Percentiles rank a stretch among this genome's conserved stretches.
phyloP scores from a whole-genome alignment of 73 alveolate genomes.

The Symbiodinium pilosum region DNA sequence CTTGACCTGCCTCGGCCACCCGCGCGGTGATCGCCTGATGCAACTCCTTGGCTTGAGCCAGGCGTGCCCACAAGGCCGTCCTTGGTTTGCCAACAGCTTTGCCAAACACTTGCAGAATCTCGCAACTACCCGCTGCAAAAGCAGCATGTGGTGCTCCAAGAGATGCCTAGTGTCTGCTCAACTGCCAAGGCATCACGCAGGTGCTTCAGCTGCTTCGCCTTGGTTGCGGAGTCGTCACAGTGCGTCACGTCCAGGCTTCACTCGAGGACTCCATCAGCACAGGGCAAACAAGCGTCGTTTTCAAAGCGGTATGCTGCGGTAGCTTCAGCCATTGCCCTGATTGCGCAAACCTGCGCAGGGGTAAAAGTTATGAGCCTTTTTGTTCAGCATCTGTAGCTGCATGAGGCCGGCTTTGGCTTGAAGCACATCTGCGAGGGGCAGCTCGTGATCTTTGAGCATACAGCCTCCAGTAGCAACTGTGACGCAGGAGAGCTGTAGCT shows the following conservation, averaged over 20 bases:
- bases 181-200: constrained; percentile 30
- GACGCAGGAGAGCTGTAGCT: too few species aligned
- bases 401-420: constrained; percentile 55
- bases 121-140: neutral
- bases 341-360: constrained; percentile 19
- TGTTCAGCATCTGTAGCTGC: neutral
- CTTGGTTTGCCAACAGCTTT: neutral
- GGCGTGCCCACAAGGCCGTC: constrained; percentile 53
- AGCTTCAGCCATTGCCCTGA: constrained; percentile 88
- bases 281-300: constrained; percentile 19
- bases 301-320: constrained; percentile 68
- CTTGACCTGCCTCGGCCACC: constrained; percentile 17
- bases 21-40: constrained; percentile 49
- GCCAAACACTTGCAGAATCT: neutral
- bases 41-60: constrained; percentile 27
- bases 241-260: too few species aligned
- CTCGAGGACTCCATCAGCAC: neutral
- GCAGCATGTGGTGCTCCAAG: neutral
- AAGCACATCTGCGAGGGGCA: constrained; percentile 46
- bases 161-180: constrained; percentile 42
- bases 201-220: constrained; percentile 91
- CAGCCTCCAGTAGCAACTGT: too few species aligned
- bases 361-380: neutral
- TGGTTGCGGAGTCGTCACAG: neutral
- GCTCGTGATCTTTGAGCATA: constrained; percentile 69